Evolutionary conservation across 495 filamentous ascomycete species (phyloP).

Genomic region (Saxophila tyrrhenica): DNA sequence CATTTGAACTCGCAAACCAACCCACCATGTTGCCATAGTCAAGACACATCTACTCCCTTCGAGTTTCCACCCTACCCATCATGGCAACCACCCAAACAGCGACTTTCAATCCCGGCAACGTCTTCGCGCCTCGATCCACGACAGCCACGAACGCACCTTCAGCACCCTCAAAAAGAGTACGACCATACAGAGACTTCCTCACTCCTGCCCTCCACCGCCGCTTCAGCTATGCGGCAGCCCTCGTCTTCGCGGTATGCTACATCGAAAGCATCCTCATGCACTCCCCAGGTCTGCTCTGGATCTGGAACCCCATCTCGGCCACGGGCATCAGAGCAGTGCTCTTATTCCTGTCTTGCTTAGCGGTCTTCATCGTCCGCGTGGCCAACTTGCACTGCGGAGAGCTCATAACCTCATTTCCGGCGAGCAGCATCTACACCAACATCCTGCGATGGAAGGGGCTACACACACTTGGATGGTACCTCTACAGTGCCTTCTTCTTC

Average conservation of each 20-base stretch:
- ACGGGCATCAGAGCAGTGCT: slow-evolving; percentile 50
- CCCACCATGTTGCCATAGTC: not conserved
- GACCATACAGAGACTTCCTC: slow-evolving; percentile 76
- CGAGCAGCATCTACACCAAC: slow-evolving; percentile 47
- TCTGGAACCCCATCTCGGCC: slow-evolving; percentile 6
- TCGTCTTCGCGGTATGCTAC: slow-evolving; percentile 62
- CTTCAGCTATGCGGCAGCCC: slow-evolving; percentile 61
- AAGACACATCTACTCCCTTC: too few species aligned
- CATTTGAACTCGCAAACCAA: not conserved
- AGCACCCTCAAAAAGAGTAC: slow-evolving; percentile 8
- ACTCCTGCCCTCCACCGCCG: slow-evolving; percentile 80
- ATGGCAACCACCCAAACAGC: slow-evolving; percentile 37
- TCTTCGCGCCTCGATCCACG: not conserved
- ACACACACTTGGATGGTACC: slow-evolving; percentile 36
- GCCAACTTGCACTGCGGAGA: slow-evolving; percentile 67
- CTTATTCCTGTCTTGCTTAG: slow-evolving; percentile 55
- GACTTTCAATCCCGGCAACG: not conserved
- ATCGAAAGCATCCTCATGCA: slow-evolving; percentile 53
- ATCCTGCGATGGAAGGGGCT: slow-evolving; percentile 33
- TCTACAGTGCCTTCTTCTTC: slow-evolving; percentile 66
- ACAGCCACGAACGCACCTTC: not conserved
- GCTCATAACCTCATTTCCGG: slow-evolving; percentile 57
- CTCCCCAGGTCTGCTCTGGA: slow-evolving; percentile 7
- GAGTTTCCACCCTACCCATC: too few species aligned
- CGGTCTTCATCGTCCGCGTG: slow-evolving; percentile 73